Base-by-base conservation (phyloP, 371 early-diverging fungal genomes). In the Amoeboaphelidium protococcarum region DNA sequence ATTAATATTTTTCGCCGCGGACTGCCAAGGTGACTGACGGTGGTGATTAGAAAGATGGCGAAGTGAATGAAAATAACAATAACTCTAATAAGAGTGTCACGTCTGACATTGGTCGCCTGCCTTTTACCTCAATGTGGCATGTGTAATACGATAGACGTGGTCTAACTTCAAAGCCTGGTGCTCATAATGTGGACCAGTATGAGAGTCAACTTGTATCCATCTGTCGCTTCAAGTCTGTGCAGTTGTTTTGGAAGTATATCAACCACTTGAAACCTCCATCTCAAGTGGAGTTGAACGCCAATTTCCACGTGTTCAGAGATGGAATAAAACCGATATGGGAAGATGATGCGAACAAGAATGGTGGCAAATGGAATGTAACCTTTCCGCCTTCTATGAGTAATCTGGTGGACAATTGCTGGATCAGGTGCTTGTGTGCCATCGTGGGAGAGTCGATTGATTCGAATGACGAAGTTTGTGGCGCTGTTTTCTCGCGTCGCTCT, bases 301-400 rank as follows among this genome's bases (percentile, higher is more conserved):
- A 55, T 40, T 16, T 71, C 21, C 73, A 73, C 50, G 72, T 75
- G 50, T 74, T 77, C 64, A 66, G 64, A 49, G 70, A 69, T 50
- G 73, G 69, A 19, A 72, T 79, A 55, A 68, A 68, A 50, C 80
- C 80, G 13, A 65, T 72, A 54, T 79, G 82, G 82, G 82, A 82
- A 58, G 82, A 82, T 59, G 68, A 69, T 40, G 60, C 55, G 46
- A 82, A 82, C 59, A 70, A 71, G 51, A 63, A 74, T 48, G 82
- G 82, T 46, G 82, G 82, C 6, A 69, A 77, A 19, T 72, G 71
- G 57, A 69, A 73, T 44, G 65, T 80, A 46, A 71, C 77, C 41
- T 58, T 70, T 46, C 71, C 71, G 54, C 42, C 49, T 13, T 58
- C 72, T 25, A 61, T 72, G 4, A 55, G 62, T 20, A 42, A 55